phyloP scores from a whole-genome alignment of 78 protist genomes.

The Dictyostelium intermedium region DNA sequence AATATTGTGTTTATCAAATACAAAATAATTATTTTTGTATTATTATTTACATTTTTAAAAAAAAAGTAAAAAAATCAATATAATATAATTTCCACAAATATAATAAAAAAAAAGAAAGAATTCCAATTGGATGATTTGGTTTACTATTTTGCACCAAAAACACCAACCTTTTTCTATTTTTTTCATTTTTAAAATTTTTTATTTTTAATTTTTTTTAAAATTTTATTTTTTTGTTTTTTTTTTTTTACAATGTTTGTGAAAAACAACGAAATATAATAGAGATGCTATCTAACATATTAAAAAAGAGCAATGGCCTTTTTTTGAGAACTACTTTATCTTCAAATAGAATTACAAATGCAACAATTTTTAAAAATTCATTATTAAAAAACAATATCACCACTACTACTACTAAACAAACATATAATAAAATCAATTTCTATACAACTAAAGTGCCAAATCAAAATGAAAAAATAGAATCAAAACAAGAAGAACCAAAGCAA shows the following conservation, averaged over 20 bases:
- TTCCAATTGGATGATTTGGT: no score
- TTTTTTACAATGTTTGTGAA: no score
- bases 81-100: no score
- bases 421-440: background rate
- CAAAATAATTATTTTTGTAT: no score
- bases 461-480: background rate
- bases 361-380: background rate
- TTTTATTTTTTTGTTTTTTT: background rate
- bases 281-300: background rate
- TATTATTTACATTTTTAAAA: no score
- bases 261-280: background rate
- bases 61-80: no score
- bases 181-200: background rate
- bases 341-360: background rate
- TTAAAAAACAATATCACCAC: background rate
- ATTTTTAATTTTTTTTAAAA: background rate
- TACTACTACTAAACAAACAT: background rate
- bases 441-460: background rate
- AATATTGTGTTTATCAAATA: no score
- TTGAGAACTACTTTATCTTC: background rate
- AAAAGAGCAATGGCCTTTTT: background rate
- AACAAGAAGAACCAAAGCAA: background rate
- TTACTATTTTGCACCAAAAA: no score
- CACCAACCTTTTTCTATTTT: no score
- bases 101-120: no score